Conservation (phyloP, 129 eudicot species). For the Helianthus annuus region HanXRQr2.0-SUNRISE NC_035446.2:148381759-148382258, state of each 20-base stretch:
- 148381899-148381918: constrained; percentile 87
- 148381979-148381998: too few species aligned
- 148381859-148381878: constrained; percentile 82
- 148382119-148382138: constrained; percentile 75
- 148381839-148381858: constrained; percentile 73
- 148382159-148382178: background rate
- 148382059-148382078: constrained; percentile 98
- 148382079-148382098: constrained; percentile 88
- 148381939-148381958: constrained; percentile 98
- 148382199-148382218: constrained; percentile 23
- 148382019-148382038: background rate
- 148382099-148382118: constrained; percentile 80
- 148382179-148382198: background rate
- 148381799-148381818: constrained; percentile 94
- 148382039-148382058: constrained; percentile 14
- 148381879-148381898: constrained; percentile 89
- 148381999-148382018: too few species aligned
- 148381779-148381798: constrained; percentile 95
- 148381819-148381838: constrained; percentile 79
- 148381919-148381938: constrained; percentile 90
- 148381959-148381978: background rate
- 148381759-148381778: constrained; percentile 68
- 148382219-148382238: constrained; percentile 80
- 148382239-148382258: constrained; percentile 68
- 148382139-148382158: background rate